Evolutionary conservation across 345 rosid species (phyloP).

Genomic region (Eucalyptus regnans): DNA sequence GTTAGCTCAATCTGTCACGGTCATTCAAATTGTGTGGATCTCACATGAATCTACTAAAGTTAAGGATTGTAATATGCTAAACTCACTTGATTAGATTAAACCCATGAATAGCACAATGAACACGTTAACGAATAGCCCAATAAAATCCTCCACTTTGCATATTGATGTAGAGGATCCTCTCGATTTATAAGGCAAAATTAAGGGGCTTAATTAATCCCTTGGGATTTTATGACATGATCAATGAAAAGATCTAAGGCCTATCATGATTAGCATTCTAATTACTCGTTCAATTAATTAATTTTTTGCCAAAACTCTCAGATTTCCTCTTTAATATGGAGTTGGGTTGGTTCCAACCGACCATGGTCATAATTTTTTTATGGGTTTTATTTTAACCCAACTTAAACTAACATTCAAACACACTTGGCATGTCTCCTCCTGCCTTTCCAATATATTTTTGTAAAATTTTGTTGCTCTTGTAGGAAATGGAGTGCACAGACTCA

Average conservation of each 20-base stretch:
- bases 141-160: neutral
- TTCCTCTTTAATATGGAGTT: neutral
- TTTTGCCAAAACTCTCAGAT: neutral
- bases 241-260: neutral
- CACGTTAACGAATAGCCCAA: neutral
- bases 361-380: neutral
- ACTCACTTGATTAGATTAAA: neutral
- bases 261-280: neutral
- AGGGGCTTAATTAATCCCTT: neutral
- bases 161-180: neutral
- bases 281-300: neutral
- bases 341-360: neutral
- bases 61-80: neutral
- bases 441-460: neutral
- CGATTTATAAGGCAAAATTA: neutral
- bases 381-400: neutral
- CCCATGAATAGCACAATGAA: neutral
- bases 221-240: neutral
- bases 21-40: neutral
- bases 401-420: neutral
- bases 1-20: neutral
- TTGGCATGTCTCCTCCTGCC: neutral
- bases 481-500: neutral
- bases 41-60: neutral
- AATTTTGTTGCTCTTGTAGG: fast-evolving